Evolutionary conservation across 176 grass and related monocot species (phyloP).

Genomic region (Lolium perenne): DNA sequence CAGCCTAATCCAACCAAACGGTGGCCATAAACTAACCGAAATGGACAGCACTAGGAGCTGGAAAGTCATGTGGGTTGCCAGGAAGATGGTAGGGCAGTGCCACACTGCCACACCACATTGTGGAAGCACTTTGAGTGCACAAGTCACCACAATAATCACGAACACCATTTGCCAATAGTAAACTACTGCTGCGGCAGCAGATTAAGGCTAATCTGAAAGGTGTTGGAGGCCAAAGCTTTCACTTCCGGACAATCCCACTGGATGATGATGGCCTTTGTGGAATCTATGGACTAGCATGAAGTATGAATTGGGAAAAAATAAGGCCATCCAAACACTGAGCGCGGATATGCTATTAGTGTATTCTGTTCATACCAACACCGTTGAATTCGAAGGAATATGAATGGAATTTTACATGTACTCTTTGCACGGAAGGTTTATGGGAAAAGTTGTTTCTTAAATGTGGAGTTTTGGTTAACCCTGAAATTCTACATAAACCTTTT

Average conservation of each 20-base stretch:
- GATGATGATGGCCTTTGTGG: neutral
- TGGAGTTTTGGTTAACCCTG: neutral
- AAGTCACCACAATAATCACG: slow-evolving; percentile 34
- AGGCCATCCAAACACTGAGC: neutral
- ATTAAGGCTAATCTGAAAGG: slow-evolving; percentile 2
- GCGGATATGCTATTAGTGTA: neutral
- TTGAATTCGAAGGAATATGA: neutral
- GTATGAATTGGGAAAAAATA: neutral
- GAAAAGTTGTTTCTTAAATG: neutral
- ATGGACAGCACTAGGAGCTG: slow-evolving; percentile 40
- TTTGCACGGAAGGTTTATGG: neutral
- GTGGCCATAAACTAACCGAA: slow-evolving; percentile 40
- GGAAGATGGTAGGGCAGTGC: slow-evolving; percentile 28
- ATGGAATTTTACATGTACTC: neutral
- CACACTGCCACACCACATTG: slow-evolving; percentile 14
- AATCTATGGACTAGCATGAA: neutral
- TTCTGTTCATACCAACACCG: neutral
- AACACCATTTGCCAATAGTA: slow-evolving; percentile 31
- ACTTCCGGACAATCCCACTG: slow-evolving; percentile 18
- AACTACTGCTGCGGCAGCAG: neutral
- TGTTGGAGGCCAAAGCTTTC: neutral
- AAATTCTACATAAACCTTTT: neutral
- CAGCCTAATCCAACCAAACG: slow-evolving; percentile 45
- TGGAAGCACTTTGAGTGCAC: slow-evolving; percentile 36
- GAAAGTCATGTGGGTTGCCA: slow-evolving; percentile 54